Evolutionary conservation across 2,329 filamentous ascomycete species (phyloP).

Genomic region (Dactylellina parvicollis): DNA sequence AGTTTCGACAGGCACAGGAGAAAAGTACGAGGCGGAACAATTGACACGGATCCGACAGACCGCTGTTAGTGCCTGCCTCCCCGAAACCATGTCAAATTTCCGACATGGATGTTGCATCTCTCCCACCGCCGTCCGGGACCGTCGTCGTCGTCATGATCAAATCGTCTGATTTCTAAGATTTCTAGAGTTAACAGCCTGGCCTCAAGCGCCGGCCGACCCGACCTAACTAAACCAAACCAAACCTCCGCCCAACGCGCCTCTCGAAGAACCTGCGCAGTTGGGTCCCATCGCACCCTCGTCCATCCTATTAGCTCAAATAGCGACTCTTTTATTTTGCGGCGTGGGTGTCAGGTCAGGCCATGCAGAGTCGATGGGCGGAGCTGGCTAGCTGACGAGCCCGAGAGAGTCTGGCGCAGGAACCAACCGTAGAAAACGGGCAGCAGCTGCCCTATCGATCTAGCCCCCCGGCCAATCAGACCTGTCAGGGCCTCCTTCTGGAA

Average conservation of each 20-base stretch:
- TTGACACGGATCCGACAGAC: too few relatives aligned
- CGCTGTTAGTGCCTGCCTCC: too few relatives aligned
- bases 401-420: not conserved
- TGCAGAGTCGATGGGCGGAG: conserved; percentile 2
- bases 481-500: not conserved
- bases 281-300: not conserved
- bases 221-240: not conserved
- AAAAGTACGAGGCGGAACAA: too few relatives aligned
- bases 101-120: too few relatives aligned
- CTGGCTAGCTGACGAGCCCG: not conserved
- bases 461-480: not conserved
- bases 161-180: not conserved
- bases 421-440: not conserved
- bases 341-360: not conserved
- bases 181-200: conserved; percentile 2
- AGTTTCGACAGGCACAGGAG: too few relatives aligned
- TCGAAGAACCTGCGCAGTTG: too few relatives aligned
- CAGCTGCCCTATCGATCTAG: not conserved
- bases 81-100: too few relatives aligned
- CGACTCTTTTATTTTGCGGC: too few relatives aligned
- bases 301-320: not conserved
- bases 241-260: not conserved
- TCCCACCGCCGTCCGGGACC: not conserved
- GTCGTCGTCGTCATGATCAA: not conserved
- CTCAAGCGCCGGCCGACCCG: not conserved